Conservation (phyloP, 2,329 filamentous ascomycete genomes). For the Colletotrichum navitas region DNA sequence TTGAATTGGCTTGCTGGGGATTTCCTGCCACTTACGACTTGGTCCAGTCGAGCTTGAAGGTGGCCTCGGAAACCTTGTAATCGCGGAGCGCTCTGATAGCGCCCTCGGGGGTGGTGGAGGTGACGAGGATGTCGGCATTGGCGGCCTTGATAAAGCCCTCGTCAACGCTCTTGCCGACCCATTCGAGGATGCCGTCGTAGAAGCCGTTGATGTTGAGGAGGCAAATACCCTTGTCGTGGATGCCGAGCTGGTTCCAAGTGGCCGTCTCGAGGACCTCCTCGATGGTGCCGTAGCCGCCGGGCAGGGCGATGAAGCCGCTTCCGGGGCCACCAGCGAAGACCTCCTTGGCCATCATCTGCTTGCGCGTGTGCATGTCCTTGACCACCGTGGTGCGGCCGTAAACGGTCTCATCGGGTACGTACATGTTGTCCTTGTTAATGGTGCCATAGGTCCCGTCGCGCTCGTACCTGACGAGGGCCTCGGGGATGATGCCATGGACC, state of each 20-base stretch:
- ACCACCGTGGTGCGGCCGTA: conserved; percentile 92
- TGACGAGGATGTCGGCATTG: conserved; percentile 82
- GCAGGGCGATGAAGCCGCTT: conserved; percentile 88
- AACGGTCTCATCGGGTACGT: conserved; percentile 71
- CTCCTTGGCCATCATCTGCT: conserved; percentile 91
- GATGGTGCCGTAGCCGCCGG: conserved; percentile 92
- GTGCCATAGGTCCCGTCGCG: conserved; percentile 69
- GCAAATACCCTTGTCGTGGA: conserved; percentile 84
- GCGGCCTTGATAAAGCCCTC: conserved; percentile 80
- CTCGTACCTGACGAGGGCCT: conserved; percentile 85
- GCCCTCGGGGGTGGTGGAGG: conserved; percentile 78
- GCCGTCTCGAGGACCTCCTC: conserved; percentile 94
- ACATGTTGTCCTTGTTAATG: conserved; percentile 61
- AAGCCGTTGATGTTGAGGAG: conserved; percentile 91
- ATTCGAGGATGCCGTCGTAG: conserved; percentile 87
- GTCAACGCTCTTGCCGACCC: conserved; percentile 81
- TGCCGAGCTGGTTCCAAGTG: conserved; percentile 97
- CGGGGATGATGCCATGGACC: conserved; percentile 95
- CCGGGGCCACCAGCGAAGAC: conserved; percentile 86
- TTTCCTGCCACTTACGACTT: conserved; percentile 49
- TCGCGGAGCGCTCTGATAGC: conserved; percentile 77
- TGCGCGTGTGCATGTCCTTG: conserved; percentile 95
- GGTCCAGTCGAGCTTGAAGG: conserved; percentile 87
- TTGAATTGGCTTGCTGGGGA: background rate
- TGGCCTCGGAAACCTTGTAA: conserved; percentile 81